Evolutionary conservation across 2,329 filamentous ascomycete species (phyloP), one percentile per base, ranked within the genome.

Genomic region (Cordyceps militaris): DNA sequence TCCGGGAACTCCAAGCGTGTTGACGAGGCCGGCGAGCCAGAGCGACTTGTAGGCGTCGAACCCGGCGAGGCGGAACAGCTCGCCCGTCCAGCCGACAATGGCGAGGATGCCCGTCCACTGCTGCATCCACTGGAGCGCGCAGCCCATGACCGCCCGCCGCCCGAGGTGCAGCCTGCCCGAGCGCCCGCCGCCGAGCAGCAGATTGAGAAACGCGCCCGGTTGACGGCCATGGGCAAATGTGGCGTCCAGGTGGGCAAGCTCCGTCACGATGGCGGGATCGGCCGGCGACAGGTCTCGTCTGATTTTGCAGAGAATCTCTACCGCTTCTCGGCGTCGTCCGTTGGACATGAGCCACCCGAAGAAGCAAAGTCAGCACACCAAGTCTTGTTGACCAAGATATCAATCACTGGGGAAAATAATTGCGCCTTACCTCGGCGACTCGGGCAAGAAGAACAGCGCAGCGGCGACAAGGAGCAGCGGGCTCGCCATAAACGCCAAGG

Each of bases 1-100:
- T 1, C 77, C 77, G 2, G 79, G 60, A 26, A 81, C 76, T 13
- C 78, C 78, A 50, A 81, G 70, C 0, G 77, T 80, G 64, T 80
- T 81, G 16, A 79, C 65, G 6, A 76, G 74, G 6, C 79, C 79
- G 1, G 78, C 74, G 10, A 81, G 73, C 36, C 78, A 65, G 3
- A 66, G 60, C 11, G 63, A 62, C 38, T 66, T 66, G 49, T 63
- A 62, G 8, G 57, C 10, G 52, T 64, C 63, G 50, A 66, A 66
- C 2, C 65, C 65, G 3, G 65, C 65, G 5, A 65, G 58, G 38
- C 54, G 57, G 48, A 66, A 65, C 10, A 66, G 34, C 8, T 56
- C 61, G 3, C 61, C 60, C 0, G 65, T 59, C 70, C 73, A 75
- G 13, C 69, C 68, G 5, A 71, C 73, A 38, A 76, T 72, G 52